Evolutionary conservation across 768 basidiomycete species (phyloP).

Genomic region (Favolaschia claudopus): DNA sequence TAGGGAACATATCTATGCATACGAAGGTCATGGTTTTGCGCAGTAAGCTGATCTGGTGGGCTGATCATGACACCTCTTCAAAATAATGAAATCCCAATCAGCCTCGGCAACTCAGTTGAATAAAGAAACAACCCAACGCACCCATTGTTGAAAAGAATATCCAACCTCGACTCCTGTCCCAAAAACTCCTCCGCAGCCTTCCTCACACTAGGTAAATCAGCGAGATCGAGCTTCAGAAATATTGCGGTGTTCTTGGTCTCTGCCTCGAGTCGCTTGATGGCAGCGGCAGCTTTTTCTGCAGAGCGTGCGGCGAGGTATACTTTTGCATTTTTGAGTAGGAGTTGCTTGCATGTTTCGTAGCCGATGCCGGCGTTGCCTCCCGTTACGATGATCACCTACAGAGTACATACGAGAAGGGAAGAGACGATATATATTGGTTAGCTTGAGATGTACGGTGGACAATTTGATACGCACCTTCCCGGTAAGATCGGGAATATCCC

Average conservation of each 20-base stretch:
- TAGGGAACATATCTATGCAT: too few relatives aligned
- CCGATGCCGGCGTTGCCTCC: slow-evolving; percentile 52
- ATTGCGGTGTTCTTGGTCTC: slow-evolving; percentile 34
- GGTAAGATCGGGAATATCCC: not conserved
- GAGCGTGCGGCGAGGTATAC: slow-evolving; percentile 37
- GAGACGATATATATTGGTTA: too few relatives aligned
- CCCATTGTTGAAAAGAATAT: slow-evolving; percentile 37
- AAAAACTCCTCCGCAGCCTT: slow-evolving; percentile 34
- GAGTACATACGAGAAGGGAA: too few relatives aligned
- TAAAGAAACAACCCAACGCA: too few relatives aligned
- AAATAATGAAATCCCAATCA: not conserved
- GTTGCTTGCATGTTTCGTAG: slow-evolving; percentile 45
- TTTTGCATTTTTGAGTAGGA: slow-evolving; percentile 36
- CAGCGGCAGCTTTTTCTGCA: slow-evolving; percentile 21
- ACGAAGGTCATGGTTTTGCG: slow-evolving; percentile 20
- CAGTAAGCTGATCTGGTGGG: slow-evolving; percentile 29
- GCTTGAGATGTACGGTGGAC: too few relatives aligned
- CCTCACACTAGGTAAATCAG: slow-evolving; percentile 34
- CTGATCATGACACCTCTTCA: slow-evolving; percentile 34
- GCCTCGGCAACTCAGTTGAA: not conserved
- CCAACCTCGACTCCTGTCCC: slow-evolving; percentile 20
- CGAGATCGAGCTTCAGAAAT: slow-evolving; percentile 35
- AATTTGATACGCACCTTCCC: not conserved
- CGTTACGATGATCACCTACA: slow-evolving; percentile 41
- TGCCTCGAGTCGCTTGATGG: slow-evolving; percentile 33